These are phyloP conservation scores for Phytopythium sindhum DNA, from an alignment of 352 stramenopile species.

Conservation along the genomic window DNA sequence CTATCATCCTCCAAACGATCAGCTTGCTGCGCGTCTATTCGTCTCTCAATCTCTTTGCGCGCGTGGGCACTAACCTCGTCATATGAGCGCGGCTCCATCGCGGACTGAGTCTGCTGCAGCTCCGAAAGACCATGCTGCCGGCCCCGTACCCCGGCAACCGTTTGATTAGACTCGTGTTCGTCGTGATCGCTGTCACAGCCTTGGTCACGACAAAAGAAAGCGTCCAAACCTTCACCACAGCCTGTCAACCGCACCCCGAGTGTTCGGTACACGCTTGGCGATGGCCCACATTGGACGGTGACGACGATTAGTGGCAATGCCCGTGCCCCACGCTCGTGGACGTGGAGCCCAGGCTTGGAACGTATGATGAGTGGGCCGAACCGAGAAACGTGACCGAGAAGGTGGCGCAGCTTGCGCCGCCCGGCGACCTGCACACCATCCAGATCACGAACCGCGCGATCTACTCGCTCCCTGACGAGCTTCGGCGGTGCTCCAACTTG, in stretches of 20 bases:
- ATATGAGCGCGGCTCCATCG: slow-evolving; percentile 12
- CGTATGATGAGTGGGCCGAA: slow-evolving; percentile 25
- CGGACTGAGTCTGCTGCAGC: neutral
- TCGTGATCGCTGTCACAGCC: slow-evolving; percentile 8
- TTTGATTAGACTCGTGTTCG: slow-evolving; percentile 7
- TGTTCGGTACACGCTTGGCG: slow-evolving; percentile 24
- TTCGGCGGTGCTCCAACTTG: slow-evolving; percentile 25
- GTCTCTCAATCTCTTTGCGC: slow-evolving; percentile 18
- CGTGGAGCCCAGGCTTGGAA: slow-evolving; percentile 12
- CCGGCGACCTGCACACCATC: slow-evolving; percentile 25
- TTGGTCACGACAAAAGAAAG: slow-evolving; percentile 18
- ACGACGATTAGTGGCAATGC: slow-evolving; percentile 18
- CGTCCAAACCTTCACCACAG: slow-evolving; percentile 11
- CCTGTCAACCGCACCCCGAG: slow-evolving; percentile 18
- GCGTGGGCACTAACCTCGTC: slow-evolving; percentile 19
- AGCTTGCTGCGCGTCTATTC: slow-evolving; percentile 23
- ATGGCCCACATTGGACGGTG: slow-evolving; percentile 15
- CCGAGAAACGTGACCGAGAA: slow-evolving; percentile 28
- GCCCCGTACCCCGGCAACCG: slow-evolving; percentile 11
- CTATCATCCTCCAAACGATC: slow-evolving; percentile 17
- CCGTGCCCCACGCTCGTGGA: slow-evolving; percentile 43
- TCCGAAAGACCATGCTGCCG: neutral
- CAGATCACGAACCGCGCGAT: slow-evolving; percentile 33
- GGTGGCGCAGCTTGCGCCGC: neutral
- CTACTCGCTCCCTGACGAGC: slow-evolving; percentile 19